phyloP scores from a whole-genome alignment of 495 filamentous ascomycete genomes.

The Aspergillus indologenus region DNA sequence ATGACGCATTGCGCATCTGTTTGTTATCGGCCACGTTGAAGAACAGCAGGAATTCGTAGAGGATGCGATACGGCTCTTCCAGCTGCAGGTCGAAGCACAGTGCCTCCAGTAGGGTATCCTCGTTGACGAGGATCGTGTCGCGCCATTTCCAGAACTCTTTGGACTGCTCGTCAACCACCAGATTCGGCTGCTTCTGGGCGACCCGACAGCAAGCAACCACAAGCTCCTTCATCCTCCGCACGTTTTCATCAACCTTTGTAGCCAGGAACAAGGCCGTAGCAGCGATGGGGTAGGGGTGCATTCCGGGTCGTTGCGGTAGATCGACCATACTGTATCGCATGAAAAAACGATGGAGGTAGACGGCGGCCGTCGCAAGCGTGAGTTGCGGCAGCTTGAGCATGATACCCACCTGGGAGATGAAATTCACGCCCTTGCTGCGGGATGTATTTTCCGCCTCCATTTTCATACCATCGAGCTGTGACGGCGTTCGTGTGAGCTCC shows the following conservation, averaged over 20 bases:
- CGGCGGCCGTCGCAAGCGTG: conserved; percentile 84
- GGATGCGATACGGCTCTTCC: conserved; percentile 75
- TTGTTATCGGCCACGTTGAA: conserved; percentile 70
- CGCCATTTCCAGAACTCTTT: conserved; percentile 98
- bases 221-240: conserved; percentile 87
- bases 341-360: conserved; percentile 92
- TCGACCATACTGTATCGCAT: conserved; percentile 80
- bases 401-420: conserved; percentile 91
- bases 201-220: conserved; percentile 90
- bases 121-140: conserved; percentile 84
- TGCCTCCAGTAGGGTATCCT: conserved; percentile 86
- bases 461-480: conserved; percentile 75
- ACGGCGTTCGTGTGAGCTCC: conserved; percentile 78
- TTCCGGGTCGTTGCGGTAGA: conserved; percentile 55
- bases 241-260: conserved; percentile 95
- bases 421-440: conserved; percentile 89
- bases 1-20: conserved; percentile 73
- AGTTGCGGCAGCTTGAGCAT: conserved; percentile 89
- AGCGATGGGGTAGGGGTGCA: conserved; percentile 87
- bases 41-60: conserved; percentile 72
- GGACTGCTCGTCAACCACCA: conserved; percentile 87
- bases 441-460: conserved; percentile 70
- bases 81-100: conserved; percentile 93
- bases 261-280: conserved; percentile 89
- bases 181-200: conserved; percentile 85